Evolutionary conservation across 2,329 filamentous ascomycete genomes (phyloP).

Genomic region (Xylaria sp.): DNA sequence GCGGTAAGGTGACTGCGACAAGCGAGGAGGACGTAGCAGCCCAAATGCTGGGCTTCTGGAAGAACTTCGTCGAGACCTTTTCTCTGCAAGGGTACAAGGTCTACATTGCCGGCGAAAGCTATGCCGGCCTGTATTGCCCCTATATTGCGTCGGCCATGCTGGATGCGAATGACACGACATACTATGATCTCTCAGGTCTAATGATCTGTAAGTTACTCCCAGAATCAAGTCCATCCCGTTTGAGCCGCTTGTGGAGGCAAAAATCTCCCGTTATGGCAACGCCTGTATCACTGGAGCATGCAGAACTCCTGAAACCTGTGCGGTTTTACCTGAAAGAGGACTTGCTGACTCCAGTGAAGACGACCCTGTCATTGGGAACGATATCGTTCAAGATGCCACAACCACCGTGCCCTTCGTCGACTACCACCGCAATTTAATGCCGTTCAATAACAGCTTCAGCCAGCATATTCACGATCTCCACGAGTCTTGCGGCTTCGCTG

Average conservation of each 20-base stretch:
- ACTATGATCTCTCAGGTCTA: constrained; percentile 62
- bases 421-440: constrained; percentile 64
- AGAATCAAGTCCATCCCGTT: no score
- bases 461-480: constrained; percentile 62
- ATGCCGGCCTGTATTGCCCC: constrained; percentile 64
- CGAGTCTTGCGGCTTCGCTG: constrained; percentile 66
- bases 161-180: constrained; percentile 56
- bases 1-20: constrained; percentile 70
- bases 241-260: no score
- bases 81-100: constrained; percentile 63
- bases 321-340: no score
- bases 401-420: constrained; percentile 66
- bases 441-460: constrained; percentile 65
- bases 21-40: constrained; percentile 73
- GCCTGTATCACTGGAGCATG: no score
- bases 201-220: no score
- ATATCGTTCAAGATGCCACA: constrained; percentile 52
- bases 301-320: no score
- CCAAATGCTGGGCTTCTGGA: constrained; percentile 81
- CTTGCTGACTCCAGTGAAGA: no score
- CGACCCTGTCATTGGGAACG: constrained; percentile 69
- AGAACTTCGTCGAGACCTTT: constrained; percentile 66
- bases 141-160: constrained; percentile 67
- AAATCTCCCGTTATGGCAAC: no score
- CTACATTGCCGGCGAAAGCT: constrained; percentile 65